Conservation (phyloP, 768 basidiomycete genomes). For the Rubroboletus satanas region DNA sequence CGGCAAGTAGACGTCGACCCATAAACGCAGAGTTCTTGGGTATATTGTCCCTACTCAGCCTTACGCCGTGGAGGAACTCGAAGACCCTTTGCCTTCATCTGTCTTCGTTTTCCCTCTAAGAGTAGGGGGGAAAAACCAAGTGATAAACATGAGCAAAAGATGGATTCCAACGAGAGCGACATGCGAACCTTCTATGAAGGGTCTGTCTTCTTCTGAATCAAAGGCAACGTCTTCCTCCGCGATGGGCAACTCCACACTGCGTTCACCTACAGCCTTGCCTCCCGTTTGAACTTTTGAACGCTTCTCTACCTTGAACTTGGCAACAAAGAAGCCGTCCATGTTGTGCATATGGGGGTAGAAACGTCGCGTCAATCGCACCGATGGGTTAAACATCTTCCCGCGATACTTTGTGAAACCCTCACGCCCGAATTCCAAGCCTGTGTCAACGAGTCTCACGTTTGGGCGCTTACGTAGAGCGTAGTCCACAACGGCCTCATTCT, state of each 20-base stretch:
- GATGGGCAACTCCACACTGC: constrained; percentile 24
- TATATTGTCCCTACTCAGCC: constrained; percentile 21
- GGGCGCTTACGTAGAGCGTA: constrained; percentile 95
- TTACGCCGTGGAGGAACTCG: constrained; percentile 56
- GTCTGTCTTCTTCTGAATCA: constrained; percentile 71
- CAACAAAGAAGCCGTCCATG: constrained; percentile 99
- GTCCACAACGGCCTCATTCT: constrained; percentile 97
- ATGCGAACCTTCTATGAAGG: constrained; percentile 73
- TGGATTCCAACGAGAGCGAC: neutral
- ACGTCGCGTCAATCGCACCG: constrained; percentile 74
- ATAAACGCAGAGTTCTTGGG: neutral
- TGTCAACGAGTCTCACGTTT: constrained; percentile 86
- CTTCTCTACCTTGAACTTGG: constrained; percentile 95
- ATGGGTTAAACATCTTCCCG: constrained; percentile 84
- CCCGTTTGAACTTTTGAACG: constrained; percentile 47
- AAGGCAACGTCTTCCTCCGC: constrained; percentile 47
- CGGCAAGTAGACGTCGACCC: neutral
- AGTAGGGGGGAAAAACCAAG: constrained; percentile 4
- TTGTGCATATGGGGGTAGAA: constrained; percentile 98
- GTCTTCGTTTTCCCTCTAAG: constrained; percentile 67
- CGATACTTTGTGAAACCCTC: constrained; percentile 89
- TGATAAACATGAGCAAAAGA: constrained; percentile 3
- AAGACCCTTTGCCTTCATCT: constrained; percentile 72
- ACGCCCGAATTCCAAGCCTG: constrained; percentile 89
- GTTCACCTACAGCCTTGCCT: constrained; percentile 24